Evolutionary conservation across 192 early-diverging fungal species (phyloP).

Genomic region (Linnemannia hyalina): DNA sequence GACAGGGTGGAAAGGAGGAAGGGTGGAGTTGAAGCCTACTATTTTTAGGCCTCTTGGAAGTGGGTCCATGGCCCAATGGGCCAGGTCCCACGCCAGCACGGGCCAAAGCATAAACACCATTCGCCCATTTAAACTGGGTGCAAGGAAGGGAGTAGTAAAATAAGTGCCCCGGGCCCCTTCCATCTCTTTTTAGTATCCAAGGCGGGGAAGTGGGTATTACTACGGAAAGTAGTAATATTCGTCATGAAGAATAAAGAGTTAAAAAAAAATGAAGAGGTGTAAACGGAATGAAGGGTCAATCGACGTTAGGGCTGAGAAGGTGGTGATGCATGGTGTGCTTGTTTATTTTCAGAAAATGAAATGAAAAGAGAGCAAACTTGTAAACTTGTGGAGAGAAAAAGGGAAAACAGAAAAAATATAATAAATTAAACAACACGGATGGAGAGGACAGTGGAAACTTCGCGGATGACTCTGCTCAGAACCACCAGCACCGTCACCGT

Average conservation of each 20-base stretch:
- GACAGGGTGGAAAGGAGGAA: too few relatives aligned
- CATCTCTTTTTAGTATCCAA: background rate
- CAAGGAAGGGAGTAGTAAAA: background rate
- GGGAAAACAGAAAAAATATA: background rate
- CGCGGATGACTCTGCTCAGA: conserved; percentile 34
- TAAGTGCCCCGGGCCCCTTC: background rate
- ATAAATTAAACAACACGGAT: conserved; percentile 36
- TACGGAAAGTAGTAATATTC: background rate
- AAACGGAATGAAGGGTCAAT: background rate
- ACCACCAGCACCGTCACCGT: conserved; percentile 30
- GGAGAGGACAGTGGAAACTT: conserved; percentile 19
- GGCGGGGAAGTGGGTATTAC: background rate
- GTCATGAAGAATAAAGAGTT: background rate
- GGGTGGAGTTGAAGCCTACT: background rate
- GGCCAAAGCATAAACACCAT: background rate
- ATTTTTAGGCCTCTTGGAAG: background rate
- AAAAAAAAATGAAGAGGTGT: too few relatives aligned
- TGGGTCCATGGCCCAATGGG: background rate
- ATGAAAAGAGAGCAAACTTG: background rate
- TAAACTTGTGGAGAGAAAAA: conserved; percentile 3
- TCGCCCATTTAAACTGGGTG: background rate
- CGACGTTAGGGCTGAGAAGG: background rate
- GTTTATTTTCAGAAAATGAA: conserved; percentile 9
- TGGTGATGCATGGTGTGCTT: background rate
- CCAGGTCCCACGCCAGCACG: conserved; percentile 12